These are phyloP conservation scores for Komagataella ulmi DNA, from an alignment of 805 yeast species.

Conservation along the genomic window DNA sequence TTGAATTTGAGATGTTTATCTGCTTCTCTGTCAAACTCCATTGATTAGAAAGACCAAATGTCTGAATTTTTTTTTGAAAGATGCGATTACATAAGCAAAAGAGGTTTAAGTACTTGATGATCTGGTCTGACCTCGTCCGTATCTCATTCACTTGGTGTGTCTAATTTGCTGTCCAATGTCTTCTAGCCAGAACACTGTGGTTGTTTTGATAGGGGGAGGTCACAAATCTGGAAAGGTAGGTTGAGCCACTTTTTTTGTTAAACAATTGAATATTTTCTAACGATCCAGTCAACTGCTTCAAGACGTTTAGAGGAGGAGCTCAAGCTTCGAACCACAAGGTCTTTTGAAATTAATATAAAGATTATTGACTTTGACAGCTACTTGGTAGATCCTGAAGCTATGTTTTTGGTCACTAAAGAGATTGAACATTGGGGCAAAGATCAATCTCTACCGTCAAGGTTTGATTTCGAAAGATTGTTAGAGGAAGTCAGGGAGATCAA, in stretches of 20 bases:
- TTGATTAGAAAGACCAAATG: conserved; percentile 10
- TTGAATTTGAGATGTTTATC: conserved; percentile 51
- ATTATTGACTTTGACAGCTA: not conserved
- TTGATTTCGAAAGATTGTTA: conserved; percentile 19
- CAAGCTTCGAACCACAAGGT: conserved; percentile 6
- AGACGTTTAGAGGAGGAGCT: conserved; percentile 10
- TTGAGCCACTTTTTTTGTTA: conserved; percentile 13
- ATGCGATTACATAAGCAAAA: not conserved
- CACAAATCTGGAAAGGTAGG: conserved; percentile 19
- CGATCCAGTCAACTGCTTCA: conserved; percentile 15
- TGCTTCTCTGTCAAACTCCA: conserved; percentile 48
- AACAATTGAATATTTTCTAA: conserved; percentile 6
- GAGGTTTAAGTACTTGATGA: not conserved
- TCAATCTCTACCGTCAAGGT: conserved; percentile 23
- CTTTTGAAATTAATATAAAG: not conserved
- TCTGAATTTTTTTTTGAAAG: conserved; percentile 1
- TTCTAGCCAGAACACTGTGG: conserved; percentile 1
- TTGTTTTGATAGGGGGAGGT: conserved; percentile 19
- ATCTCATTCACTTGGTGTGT: not conserved
- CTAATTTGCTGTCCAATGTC: not conserved
- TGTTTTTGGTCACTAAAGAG: conserved; percentile 11
- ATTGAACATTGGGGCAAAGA: conserved; percentile 4
- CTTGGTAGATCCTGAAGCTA: conserved; percentile 2
- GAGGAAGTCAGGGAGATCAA: conserved; percentile 5
- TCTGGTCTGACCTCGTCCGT: not conserved